Percentiles rank a stretch among this genome's conserved stretches.
These are phyloP conservation scores for Pontederia crassipes DNA, from an alignment of 176 grass and related monocot species.

Conservation along the genomic window DNA sequence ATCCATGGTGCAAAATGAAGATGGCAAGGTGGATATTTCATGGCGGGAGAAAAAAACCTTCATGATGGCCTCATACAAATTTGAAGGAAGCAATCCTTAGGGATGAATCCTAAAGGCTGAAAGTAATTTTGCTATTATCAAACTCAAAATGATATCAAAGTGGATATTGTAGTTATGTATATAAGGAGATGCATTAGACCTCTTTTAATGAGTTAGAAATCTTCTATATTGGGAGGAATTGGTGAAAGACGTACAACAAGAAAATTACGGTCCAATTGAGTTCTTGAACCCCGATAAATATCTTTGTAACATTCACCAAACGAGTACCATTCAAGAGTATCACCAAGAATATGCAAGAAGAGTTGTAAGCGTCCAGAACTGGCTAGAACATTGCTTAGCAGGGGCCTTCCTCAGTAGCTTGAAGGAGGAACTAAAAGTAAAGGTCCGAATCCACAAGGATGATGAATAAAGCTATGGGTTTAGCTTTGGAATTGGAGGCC, in stretches of 20 bases:
- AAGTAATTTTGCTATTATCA: neutral
- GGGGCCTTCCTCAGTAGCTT: neutral
- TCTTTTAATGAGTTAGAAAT: too few relatives aligned
- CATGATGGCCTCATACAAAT: neutral
- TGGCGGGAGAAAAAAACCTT: too few relatives aligned
- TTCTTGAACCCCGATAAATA: neutral
- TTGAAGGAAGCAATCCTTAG: neutral
- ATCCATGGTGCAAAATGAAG: too few relatives aligned
- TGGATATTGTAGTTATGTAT: neutral
- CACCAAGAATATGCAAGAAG: neutral
- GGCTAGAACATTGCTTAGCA: neutral
- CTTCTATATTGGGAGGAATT: neutral
- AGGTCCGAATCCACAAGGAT: neutral
- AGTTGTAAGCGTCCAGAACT: neutral
- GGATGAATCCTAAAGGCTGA: neutral
- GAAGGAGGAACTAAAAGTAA: neutral
- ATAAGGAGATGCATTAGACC: neutral
- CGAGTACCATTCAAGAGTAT: neutral
- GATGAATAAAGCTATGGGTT: neutral
- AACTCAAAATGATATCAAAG: neutral
- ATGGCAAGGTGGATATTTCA: too few relatives aligned
- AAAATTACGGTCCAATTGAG: neutral
- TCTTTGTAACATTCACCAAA: neutral
- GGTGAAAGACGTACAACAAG: neutral
- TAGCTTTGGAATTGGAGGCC: neutral